Evolutionary conservation across 2,329 filamentous ascomycete species (phyloP), one percentile per base, ranked within the genome.

Genomic region (Curvularia verruculosa): DNA sequence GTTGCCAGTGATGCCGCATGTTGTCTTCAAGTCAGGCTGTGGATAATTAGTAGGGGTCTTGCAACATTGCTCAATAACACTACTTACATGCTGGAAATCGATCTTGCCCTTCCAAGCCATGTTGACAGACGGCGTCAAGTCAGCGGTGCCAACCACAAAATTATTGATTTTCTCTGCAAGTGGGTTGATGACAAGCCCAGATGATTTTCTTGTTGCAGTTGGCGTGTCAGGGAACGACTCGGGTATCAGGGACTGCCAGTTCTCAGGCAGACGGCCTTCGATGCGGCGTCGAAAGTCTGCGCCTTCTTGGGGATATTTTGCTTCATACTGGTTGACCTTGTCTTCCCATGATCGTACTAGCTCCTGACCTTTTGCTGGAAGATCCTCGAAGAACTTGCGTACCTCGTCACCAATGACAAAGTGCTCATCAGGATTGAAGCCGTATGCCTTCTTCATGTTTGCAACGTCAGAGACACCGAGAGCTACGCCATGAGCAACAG

Each of bases 111-210:
- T 81, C 44, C 75, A 86, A 18, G 78, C 80, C 79, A 86, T 82
- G 63, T 72, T 73, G 13, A 68, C 60, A 0, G 62, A 61, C 82
- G 88, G 80, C 83, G 70, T 89, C 74, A 66, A 75, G 75, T 87
- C 89, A 36, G 59, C 51, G 7, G 58, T 66, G 83, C 91, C 80
- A 85, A 96, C 92, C 80, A 95, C 88, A 89, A 98, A 98, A 70
- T 78, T 0, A 34, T 47, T 50, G 2, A 54, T 55, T 29, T 52
- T 55, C 7, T 54, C 58, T 6, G 44, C 47, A 24, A 60, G 39
- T 0, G 44, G 26, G 6, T 58, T 58, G 36, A 54, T 21, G 7
- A 58, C 54, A 3, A 60, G 47, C 1, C 55, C 55, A 5, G 54
- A 50, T 7, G 81, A 83, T 62, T 83, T 84, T 46, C 83, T 75